A percentile compares a stretch with the other conserved stretches of the same genome.
phyloP scores from a whole-genome alignment of 1,284 basidiomycete species.

The Cerioporus squamosus region DNA sequence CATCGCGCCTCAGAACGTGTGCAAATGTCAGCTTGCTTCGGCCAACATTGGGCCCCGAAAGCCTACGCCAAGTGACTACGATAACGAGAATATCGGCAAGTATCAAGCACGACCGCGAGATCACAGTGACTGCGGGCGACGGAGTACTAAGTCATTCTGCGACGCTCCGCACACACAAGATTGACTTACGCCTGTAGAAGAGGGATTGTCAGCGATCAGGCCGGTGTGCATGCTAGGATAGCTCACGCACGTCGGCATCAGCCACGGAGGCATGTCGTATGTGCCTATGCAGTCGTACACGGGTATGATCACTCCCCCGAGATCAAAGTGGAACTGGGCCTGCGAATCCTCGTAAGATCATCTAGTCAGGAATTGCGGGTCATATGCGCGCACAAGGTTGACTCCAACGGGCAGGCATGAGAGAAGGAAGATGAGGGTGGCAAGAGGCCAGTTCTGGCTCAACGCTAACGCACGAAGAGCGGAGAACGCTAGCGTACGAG shows the following conservation, averaged over 20 bases:
- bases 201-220: not conserved
- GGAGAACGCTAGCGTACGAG: not conserved
- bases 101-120: not conserved
- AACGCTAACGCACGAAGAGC: not conserved
- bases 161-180: not conserved
- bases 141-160: not conserved
- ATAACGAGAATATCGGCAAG: not conserved
- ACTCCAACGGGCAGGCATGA: not conserved
- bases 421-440: not conserved
- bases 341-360: not conserved
- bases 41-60: not conserved
- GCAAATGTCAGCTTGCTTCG: not conserved
- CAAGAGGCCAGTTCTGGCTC: not conserved
- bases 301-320: not conserved
- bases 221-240: not conserved
- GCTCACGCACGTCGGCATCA: not conserved
- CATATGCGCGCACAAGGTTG: not conserved
- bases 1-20: not conserved
- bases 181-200: not conserved
- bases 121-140: not conserved
- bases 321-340: not conserved
- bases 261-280: not conserved
- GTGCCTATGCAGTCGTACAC: not conserved
- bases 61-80: not conserved
- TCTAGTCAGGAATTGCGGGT: not conserved